Base-by-base conservation (phyloP, 495 filamentous ascomycete species). In the Penicillium canariense region DNA sequence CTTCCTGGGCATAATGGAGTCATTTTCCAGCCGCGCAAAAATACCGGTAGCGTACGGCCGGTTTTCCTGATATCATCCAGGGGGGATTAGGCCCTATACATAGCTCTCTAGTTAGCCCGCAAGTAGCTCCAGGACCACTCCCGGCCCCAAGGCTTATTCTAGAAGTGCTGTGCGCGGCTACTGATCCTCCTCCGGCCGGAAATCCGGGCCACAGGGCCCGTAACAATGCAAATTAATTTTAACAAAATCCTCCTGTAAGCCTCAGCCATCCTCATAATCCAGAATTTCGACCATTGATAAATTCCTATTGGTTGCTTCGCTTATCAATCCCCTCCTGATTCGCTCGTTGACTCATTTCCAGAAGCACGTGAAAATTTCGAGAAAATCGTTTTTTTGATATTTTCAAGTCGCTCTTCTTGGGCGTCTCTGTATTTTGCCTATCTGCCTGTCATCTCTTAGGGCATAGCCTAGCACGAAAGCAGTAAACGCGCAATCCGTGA, bases 261-360 rank as follows among this genome's bases (percentile, higher is more conserved):
- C 27, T 26, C 30, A 17, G 11, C 1, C 15, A 25, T 7, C 5
- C 12, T 23, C 27, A 34, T 3, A 34, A 22, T 9, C 23, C 11
- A 20, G 22, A 28, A 11, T 45, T 30, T 31, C 39, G 31, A 39
- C 11, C 23, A 30, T 6, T 5, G 4, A 10, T 9, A 3, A 11
- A 14, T 32, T 17, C 40, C 39, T 15, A 59, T 59, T 59, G 47
- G 57, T 42, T 31, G 48, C 34, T 44, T 56, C 40, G 52, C 54
- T 56, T 56, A 52, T 56, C 52, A 22, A 39, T 55, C 36, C 18
- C 23, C 17, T 17, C 9, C 31, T 27, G 47, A 32, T 25, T 17
- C 23, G 40, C 30, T 23, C 18, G 38, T 59, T 38, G 45, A 50
- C 43, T 34, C 17, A 49, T 20, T 55, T 59, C 45, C 48, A 51